Percentiles rank a stretch among this genome's conserved stretches.
These are phyloP conservation scores for Exophiala spinifera DNA, from an alignment of 2,329 filamentous ascomycete genomes.

Conservation along the genomic window DNA sequence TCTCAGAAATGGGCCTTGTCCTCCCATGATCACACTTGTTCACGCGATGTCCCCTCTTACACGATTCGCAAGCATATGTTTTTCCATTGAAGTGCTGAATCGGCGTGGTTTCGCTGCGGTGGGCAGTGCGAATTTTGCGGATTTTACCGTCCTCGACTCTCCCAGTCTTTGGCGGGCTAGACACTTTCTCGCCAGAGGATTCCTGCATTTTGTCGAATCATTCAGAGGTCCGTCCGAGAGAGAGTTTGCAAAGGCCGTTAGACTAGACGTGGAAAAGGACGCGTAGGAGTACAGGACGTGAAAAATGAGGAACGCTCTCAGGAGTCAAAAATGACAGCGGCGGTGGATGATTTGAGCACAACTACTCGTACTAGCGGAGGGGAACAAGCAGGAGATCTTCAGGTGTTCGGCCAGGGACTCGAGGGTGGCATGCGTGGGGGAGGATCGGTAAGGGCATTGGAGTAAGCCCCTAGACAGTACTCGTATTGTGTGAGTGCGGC, in stretches of 20 bases:
- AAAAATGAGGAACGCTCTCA: too few species aligned
- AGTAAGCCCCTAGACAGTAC: too few species aligned
- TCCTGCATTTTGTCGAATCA: conserved; percentile 13
- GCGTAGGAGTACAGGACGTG: neutral
- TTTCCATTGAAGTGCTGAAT: conserved; percentile 28
- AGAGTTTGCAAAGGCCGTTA: neutral
- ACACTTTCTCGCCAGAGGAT: conserved; percentile 6
- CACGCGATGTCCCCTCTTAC: conserved; percentile 29
- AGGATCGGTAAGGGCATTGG: too few species aligned
- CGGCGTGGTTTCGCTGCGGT: conserved; percentile 16
- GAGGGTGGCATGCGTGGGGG: too few species aligned
- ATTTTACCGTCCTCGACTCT: conserved; percentile 23
- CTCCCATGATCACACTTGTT: conserved; percentile 28
- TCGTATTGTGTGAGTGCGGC: too few species aligned
- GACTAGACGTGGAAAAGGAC: neutral
- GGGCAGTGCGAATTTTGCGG: conserved; percentile 11
- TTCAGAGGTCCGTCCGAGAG: neutral
- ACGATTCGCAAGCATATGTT: conserved; percentile 28
- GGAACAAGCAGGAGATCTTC: too few species aligned
- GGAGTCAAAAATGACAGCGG: too few species aligned
- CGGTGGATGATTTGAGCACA: too few species aligned
- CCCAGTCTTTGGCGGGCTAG: conserved; percentile 17
- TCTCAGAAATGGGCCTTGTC: conserved; percentile 25
- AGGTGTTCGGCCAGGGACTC: too few species aligned
- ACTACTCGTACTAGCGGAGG: too few species aligned